These are phyloP conservation scores for Yarrowia deformans DNA, from an alignment of 805 yeast genomes.

Conservation along the genomic window DNA sequence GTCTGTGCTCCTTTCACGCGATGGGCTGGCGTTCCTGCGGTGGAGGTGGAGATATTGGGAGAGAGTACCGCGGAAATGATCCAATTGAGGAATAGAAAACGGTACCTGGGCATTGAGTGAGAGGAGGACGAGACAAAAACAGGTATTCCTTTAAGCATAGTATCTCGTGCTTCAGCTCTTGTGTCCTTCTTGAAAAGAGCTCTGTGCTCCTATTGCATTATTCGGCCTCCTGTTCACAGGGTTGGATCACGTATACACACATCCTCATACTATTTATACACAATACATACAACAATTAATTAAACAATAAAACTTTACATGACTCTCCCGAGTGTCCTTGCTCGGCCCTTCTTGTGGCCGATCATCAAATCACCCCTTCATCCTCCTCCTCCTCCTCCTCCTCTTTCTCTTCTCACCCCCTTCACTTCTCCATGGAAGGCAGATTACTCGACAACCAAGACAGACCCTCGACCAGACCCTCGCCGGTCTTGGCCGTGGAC, in stretches of 20 bases:
- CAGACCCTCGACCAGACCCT: slow-evolving; percentile 86
- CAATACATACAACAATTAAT: slow-evolving; percentile 8
- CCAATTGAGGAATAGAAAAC: slow-evolving; percentile 2
- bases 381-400: background rate
- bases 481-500: slow-evolving; percentile 87
- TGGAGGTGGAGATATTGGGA: slow-evolving; percentile 40
- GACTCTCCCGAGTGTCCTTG: slow-evolving; percentile 10
- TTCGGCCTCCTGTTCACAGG: no score
- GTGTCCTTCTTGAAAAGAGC: no score
- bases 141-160: no score
- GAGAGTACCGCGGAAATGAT: slow-evolving; percentile 17
- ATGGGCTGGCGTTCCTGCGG: slow-evolving; percentile 47
- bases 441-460: slow-evolving; percentile 81
- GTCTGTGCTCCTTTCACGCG: slow-evolving; percentile 51
- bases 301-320: slow-evolving; percentile 24
- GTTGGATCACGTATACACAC: no score
- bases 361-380: no score
- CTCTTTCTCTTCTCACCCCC: background rate
- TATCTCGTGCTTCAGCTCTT: no score
- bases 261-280: no score
- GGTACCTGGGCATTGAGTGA: slow-evolving; percentile 3
- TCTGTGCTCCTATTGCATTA: no score
- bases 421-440: slow-evolving; percentile 47
- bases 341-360: background rate
- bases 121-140: no score